phyloP scores from a whole-genome alignment of 148 eudicot species.

The Arbutus unedo region DNA sequence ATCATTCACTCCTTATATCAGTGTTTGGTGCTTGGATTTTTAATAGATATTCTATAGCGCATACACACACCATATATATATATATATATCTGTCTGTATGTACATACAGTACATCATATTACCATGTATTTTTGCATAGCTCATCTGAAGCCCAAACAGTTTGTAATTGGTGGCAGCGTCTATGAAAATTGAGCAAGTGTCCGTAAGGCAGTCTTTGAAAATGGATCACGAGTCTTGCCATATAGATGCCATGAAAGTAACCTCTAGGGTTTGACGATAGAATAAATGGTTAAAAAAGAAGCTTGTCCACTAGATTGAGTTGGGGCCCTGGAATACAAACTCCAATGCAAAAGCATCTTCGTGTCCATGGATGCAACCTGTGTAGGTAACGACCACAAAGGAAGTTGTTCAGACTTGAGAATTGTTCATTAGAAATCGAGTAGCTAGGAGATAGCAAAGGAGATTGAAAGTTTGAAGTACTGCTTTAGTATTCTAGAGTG shows the following conservation, averaged over 20 bases:
- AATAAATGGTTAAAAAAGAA: not conserved
- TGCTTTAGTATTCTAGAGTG: not conserved
- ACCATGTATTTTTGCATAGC: not conserved
- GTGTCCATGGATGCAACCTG: not conserved
- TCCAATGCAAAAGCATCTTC: not conserved
- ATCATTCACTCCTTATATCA: not conserved
- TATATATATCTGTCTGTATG: too few species aligned
- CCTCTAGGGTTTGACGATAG: not conserved
- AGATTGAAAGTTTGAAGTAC: not conserved
- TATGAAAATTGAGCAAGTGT: not conserved
- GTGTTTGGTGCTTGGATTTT: not conserved
- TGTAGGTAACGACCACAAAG: not conserved
- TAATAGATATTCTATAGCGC: not conserved
- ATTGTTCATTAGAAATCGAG: not conserved
- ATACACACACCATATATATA: not conserved
- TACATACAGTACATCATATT: too few species aligned
- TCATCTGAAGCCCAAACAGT: not conserved
- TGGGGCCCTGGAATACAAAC: not conserved
- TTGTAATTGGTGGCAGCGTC: not conserved
- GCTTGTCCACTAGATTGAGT: not conserved
- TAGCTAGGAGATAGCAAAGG: not conserved
- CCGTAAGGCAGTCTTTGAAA: not conserved
- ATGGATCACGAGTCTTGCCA: not conserved
- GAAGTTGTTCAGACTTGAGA: not conserved
- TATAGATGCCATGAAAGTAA: not conserved